Conservation (phyloP, 495 filamentous ascomycete species). For the Astrothelium macrocarpum region DNA sequence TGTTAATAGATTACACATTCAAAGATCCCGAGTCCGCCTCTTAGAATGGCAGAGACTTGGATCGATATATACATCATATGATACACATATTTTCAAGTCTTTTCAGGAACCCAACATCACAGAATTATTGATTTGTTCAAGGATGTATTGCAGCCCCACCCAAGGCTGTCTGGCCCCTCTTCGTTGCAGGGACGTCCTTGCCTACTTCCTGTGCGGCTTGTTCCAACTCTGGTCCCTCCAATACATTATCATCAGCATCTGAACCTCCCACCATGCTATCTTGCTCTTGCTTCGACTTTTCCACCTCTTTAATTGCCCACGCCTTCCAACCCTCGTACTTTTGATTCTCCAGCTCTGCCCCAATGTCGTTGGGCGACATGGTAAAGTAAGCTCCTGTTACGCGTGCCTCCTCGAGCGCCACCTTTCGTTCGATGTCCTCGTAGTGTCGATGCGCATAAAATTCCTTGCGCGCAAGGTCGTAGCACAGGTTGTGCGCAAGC, state of each 20-base stretch:
- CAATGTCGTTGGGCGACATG: constrained; percentile 57
- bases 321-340: constrained; percentile 70
- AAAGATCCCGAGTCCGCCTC: neutral
- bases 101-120: neutral
- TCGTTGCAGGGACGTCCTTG: constrained; percentile 14
- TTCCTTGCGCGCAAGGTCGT: constrained; percentile 79
- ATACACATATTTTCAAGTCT: neutral
- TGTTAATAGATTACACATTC: neutral
- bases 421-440: constrained; percentile 72
- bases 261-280: constrained; percentile 42
- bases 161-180: constrained; percentile 20
- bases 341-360: constrained; percentile 72
- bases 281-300: constrained; percentile 35
- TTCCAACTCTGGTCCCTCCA: constrained; percentile 7
- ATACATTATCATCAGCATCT: constrained; percentile 26
- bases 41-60: neutral
- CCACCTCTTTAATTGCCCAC: constrained; percentile 56
- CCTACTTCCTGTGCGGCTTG: constrained; percentile 13
- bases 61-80: neutral
- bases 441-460: constrained; percentile 77
- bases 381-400: constrained; percentile 81
- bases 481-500: constrained; percentile 46
- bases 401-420: constrained; percentile 82
- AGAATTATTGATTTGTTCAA: neutral
- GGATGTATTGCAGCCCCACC: constrained; percentile 22